A percentile compares a stretch with the other conserved stretches of the same genome.
These are phyloP conservation scores for Pyrenophora graminea DNA, from an alignment of 2,329 filamentous ascomycete genomes.

Conservation along the genomic window DNA sequence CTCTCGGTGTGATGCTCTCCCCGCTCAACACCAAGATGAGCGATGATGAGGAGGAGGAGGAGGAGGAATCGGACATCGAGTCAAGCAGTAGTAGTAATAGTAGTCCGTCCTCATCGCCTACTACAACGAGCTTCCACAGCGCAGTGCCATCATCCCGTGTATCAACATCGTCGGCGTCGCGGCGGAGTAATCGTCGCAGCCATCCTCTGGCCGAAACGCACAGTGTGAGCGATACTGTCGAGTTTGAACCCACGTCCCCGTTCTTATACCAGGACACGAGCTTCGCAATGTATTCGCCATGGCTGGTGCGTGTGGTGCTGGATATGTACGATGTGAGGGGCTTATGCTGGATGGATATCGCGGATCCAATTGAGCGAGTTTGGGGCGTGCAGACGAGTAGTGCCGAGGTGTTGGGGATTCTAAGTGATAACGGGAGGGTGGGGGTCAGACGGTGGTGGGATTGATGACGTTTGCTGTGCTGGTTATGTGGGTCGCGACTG, in stretches of 20 bases:
- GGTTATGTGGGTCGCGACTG: background rate
- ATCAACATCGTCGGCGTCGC: conserved; percentile 2
- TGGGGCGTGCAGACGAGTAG: conserved; percentile 42
- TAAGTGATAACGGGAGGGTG: conserved; percentile 43
- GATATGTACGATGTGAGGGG: conserved; percentile 42
- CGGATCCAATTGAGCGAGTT: conserved; percentile 38
- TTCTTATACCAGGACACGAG: conserved; percentile 38
- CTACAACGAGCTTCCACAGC: conserved; percentile 31
- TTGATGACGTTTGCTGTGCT: conserved; percentile 13
- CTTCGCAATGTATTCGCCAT: conserved; percentile 39
- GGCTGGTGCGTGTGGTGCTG: conserved; percentile 44
- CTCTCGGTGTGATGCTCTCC: conserved; percentile 19
- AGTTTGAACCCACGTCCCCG: conserved; percentile 18
- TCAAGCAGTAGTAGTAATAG: no score
- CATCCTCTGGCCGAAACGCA: background rate
- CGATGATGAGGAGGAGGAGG: conserved; percentile 21
- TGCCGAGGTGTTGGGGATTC: conserved; percentile 42
- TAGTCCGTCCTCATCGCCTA: conserved; percentile 23
- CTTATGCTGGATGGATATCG: conserved; percentile 46
- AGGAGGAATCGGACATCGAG: no score
- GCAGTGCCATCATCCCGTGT: conserved; percentile 12
- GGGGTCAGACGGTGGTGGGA: conserved; percentile 44
- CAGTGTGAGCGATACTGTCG: background rate
- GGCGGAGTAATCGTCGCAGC: background rate
- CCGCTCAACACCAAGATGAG: conserved; percentile 40